phyloP scores from a whole-genome alignment of 2,329 filamentous ascomycete genomes.

The Thelonectria blattea region DNA sequence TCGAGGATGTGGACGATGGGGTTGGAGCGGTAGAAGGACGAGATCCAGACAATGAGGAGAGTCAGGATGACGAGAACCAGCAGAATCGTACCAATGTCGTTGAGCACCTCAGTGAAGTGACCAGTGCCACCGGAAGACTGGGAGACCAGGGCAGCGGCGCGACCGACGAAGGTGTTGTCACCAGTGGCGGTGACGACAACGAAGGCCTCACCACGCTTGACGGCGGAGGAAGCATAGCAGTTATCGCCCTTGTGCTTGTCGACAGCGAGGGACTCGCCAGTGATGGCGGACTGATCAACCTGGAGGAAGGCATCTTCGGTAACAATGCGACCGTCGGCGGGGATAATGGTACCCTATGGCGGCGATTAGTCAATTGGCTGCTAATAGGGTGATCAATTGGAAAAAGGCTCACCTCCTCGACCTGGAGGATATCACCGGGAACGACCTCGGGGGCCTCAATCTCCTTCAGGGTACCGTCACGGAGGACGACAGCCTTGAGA shows the following conservation, averaged over 20 bases:
- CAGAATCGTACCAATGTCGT: constrained; percentile 82
- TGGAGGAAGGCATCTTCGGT: constrained; percentile 85
- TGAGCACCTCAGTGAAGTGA: constrained; percentile 91
- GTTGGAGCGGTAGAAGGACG: constrained; percentile 88
- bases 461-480: constrained; percentile 77
- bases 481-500: constrained; percentile 84
- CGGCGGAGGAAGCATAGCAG: constrained; percentile 84
- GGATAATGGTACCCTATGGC: constrained; percentile 78
- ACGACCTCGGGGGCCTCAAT: constrained; percentile 84
- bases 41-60: constrained; percentile 82
- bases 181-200: constrained; percentile 83
- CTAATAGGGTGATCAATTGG: neutral
- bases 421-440: constrained; percentile 86
- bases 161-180: constrained; percentile 90
- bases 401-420: constrained; percentile 66
- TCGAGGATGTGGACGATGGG: constrained; percentile 78
- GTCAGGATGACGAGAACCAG: constrained; percentile 81
- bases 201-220: constrained; percentile 90
- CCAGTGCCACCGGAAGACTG: constrained; percentile 75
- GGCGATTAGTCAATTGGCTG: constrained; percentile 6
- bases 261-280: constrained; percentile 88
- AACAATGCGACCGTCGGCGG: constrained; percentile 85
- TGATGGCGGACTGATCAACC: constrained; percentile 91
- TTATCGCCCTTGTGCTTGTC: constrained; percentile 84
- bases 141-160: constrained; percentile 84